These are phyloP conservation scores for Rosellinia necatrix DNA, from an alignment of 2,329 filamentous ascomycete genomes.

Conservation along the genomic window DNA sequence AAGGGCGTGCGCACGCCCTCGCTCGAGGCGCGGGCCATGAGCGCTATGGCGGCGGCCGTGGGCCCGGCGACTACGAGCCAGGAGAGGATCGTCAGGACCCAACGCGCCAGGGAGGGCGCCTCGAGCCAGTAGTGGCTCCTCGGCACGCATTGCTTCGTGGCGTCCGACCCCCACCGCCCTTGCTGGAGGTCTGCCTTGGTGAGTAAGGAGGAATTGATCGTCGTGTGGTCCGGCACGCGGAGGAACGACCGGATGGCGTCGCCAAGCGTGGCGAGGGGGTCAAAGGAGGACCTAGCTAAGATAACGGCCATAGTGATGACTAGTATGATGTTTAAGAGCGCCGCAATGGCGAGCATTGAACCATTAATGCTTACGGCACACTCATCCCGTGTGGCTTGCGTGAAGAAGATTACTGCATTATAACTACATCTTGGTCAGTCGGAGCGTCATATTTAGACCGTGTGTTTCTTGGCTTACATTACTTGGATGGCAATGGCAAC, in stretches of 20 bases:
- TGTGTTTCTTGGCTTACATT: slow-evolving; percentile 47
- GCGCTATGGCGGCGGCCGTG: slow-evolving; percentile 46
- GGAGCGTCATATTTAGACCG: background rate
- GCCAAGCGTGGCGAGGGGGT: slow-evolving; percentile 41
- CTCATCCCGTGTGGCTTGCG: slow-evolving; percentile 39
- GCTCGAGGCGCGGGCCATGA: slow-evolving; percentile 36
- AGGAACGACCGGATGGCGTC: slow-evolving; percentile 42
- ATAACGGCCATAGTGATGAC: slow-evolving; percentile 37
- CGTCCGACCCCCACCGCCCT: slow-evolving; percentile 49
- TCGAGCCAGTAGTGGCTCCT: slow-evolving; percentile 51
- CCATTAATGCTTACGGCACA: slow-evolving; percentile 51
- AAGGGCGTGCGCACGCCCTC: slow-evolving; percentile 43
- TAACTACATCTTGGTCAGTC: slow-evolving; percentile 45
- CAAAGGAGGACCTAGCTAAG: slow-evolving; percentile 34
- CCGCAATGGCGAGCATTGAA: slow-evolving; percentile 47
- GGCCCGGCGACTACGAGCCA: slow-evolving; percentile 48
- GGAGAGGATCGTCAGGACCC: slow-evolving; percentile 46
- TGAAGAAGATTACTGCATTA: slow-evolving; percentile 56
- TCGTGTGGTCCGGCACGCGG: slow-evolving; percentile 36
- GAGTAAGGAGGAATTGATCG: slow-evolving; percentile 49
- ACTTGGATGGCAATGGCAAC: slow-evolving; percentile 52
- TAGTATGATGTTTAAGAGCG: slow-evolving; percentile 37
- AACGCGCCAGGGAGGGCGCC: slow-evolving; percentile 48
- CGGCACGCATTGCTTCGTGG: slow-evolving; percentile 50
- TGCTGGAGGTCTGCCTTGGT: slow-evolving; percentile 51